Evolutionary conservation across 2,329 filamentous ascomycete genomes (phyloP), one percentile per base, ranked within the genome.

Genomic region (Aspergillus pseudonomiae): DNA sequence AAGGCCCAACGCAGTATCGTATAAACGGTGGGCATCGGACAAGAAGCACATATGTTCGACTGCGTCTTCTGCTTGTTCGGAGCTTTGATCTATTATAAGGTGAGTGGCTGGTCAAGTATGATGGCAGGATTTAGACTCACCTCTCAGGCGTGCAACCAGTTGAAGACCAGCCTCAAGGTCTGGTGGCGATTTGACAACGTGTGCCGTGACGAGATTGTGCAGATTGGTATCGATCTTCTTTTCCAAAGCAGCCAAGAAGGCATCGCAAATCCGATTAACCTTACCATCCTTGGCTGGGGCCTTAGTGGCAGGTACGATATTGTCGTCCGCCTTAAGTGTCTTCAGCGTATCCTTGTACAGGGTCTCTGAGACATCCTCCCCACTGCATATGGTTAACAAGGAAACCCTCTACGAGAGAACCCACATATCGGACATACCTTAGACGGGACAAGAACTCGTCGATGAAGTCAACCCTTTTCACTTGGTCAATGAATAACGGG

Each of bases 1-100:
- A 2, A 98, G 83, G 1, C 94, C 94, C 2, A 99, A 83, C 0
- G 95, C 92, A 64, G 94, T 89, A 65, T 97, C 92, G 72, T 97
- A 99, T 0, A 99, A 86, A 45, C 89, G 89, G 76, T 97, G 96
- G 53, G 96, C 91, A 77, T 99, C 95, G 0, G 94, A 92, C 48
- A 99, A 85, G 83, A 99, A 99, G 83, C 93, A 98, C 64, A 99
- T 97, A 73, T 99, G 95, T 75, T 97, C 93, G 26, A 97, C 90
- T 0, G 94, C 94, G 76, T 90, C 90, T 69, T 98, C 94, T 0
- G 93, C 92, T 68, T 94, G 84, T 59, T 88, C 85, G 48, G 88
- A 82, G 57, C 91, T 87, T 68, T 90, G 85, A 61, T 86, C 84
- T 80, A 56, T 46, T 77, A 45, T 26, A 14, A 19, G 41, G 50